These are phyloP conservation scores for Apiotrichum gracile DNA, from an alignment of 1,284 basidiomycete species.

Conservation along the genomic window DNA sequence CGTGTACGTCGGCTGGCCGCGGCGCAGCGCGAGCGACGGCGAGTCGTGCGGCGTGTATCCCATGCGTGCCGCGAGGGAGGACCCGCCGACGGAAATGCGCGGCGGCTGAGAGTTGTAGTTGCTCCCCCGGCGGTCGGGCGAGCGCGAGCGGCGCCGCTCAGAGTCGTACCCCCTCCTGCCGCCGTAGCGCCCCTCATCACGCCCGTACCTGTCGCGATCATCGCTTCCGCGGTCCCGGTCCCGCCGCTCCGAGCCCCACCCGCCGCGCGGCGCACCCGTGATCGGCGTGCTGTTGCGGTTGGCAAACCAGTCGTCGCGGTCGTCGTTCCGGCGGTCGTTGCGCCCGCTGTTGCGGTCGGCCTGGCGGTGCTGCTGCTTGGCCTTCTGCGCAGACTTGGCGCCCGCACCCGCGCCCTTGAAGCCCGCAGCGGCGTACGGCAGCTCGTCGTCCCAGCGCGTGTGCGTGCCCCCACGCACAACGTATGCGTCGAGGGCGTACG, in stretches of 20 bases:
- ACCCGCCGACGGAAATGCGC: too few relatives aligned
- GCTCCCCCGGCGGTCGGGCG: background rate
- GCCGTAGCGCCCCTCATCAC: background rate
- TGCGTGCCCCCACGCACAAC: slow-evolving; percentile 14
- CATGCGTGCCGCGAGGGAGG: background rate
- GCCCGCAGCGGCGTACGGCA: slow-evolving; percentile 9
- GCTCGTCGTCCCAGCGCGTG: slow-evolving; percentile 21
- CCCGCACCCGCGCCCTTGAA: slow-evolving; percentile 25
- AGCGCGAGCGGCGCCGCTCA: slow-evolving; percentile 1
- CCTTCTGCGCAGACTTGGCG: slow-evolving; percentile 10
- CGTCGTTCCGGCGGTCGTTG: background rate
- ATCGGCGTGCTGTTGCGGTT: background rate
- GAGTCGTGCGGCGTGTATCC: background rate
- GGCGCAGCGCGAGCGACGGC: background rate
- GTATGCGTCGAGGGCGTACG: slow-evolving; percentile 50
- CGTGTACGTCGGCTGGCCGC: background rate
- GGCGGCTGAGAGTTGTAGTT: too few relatives aligned
- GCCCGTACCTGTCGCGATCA: background rate
- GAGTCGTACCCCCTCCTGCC: background rate
- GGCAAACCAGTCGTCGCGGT: slow-evolving; percentile 1
- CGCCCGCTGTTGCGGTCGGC: slow-evolving; percentile 9
- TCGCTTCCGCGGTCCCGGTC: background rate
- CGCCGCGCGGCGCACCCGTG: background rate
- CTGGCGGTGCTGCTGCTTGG: slow-evolving; percentile 9
- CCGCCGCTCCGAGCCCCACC: background rate